Conservation (phyloP, 352 stramenopile genomes). For the Phytopythium kandeliae region DNA sequence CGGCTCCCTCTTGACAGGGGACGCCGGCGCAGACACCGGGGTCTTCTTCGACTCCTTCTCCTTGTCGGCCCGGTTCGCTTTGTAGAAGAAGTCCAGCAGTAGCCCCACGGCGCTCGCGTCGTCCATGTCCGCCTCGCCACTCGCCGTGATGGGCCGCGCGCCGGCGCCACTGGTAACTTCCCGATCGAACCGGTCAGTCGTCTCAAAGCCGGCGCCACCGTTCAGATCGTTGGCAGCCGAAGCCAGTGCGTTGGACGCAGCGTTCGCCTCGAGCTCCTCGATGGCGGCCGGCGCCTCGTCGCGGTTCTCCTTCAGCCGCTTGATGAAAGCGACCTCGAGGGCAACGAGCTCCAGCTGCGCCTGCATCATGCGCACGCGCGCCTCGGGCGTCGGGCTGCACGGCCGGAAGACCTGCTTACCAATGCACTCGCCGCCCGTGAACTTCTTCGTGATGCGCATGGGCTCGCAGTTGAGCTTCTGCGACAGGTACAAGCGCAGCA, state of each 20-base stretch:
- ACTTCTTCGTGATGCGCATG: conserved; percentile 93
- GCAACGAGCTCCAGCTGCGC: conserved; percentile 65
- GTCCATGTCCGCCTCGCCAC: conserved; percentile 31
- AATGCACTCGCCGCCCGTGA: conserved; percentile 87
- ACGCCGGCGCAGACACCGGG: conserved; percentile 2
- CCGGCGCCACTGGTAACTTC: conserved; percentile 15
- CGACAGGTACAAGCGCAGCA: conserved; percentile 87
- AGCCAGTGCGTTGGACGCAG: conserved; percentile 11
- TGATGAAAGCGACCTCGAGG: conserved; percentile 72
- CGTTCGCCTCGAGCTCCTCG: conserved; percentile 39
- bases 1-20: conserved; percentile 17
- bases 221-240: conserved; percentile 12
- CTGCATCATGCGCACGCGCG: conserved; percentile 62
- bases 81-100: conserved; percentile 79
- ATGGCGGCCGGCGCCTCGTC: conserved; percentile 51
- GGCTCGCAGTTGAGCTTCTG: conserved; percentile 91
- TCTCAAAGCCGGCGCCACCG: conserved; percentile 11
- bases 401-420: conserved; percentile 87
- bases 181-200: conserved; percentile 25
- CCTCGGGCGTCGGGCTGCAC: conserved; percentile 59
- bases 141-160: conserved; percentile 20
- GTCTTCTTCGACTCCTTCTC: conserved; percentile 15
- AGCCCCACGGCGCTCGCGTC: conserved; percentile 65
- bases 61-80: conserved; percentile 62
- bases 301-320: conserved; percentile 73